Conservation (phyloP, 176 grass and related monocot species). For the Metroxylon sagu region DNA sequence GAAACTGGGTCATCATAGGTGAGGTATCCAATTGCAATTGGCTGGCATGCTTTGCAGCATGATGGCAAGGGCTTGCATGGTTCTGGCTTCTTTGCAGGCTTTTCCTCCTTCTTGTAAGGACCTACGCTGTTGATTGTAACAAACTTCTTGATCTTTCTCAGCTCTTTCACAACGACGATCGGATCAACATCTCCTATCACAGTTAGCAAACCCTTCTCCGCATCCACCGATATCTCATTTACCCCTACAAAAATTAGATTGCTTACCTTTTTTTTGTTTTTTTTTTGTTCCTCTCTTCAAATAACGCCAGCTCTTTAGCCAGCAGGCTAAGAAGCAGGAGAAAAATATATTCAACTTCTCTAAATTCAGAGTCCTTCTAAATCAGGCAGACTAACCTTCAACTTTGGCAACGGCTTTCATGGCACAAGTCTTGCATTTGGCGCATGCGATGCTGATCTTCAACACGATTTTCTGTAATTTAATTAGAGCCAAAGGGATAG, state of each 20-base stretch:
- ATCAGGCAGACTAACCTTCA: background rate
- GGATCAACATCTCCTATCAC: slow-evolving; percentile 50
- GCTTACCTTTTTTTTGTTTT: too few species aligned
- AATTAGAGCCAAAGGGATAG: too few species aligned
- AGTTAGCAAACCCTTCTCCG: slow-evolving; percentile 46
- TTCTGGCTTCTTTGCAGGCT: slow-evolving; percentile 22
- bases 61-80: too few species aligned
- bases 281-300: background rate
- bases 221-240: slow-evolving; percentile 36
- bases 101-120: slow-evolving; percentile 20
- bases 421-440: background rate
- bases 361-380: too few species aligned
- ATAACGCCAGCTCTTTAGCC: background rate
- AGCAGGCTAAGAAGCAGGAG: background rate
- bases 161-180: slow-evolving; percentile 21
- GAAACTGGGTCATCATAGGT: too few species aligned
- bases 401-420: background rate
- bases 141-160: slow-evolving; percentile 30
- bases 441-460: background rate
- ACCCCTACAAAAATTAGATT: slow-evolving; percentile 19
- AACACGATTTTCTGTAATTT: background rate
- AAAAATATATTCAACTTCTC: too few species aligned
- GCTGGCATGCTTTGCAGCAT: too few species aligned
- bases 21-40: too few species aligned
- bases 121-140: slow-evolving; percentile 32